A percentile compares a stretch with the other conserved stretches of the same genome.
phyloP scores from a whole-genome alignment of 2,329 filamentous ascomycete genomes.

The Talaromyces atroroseus region DNA sequence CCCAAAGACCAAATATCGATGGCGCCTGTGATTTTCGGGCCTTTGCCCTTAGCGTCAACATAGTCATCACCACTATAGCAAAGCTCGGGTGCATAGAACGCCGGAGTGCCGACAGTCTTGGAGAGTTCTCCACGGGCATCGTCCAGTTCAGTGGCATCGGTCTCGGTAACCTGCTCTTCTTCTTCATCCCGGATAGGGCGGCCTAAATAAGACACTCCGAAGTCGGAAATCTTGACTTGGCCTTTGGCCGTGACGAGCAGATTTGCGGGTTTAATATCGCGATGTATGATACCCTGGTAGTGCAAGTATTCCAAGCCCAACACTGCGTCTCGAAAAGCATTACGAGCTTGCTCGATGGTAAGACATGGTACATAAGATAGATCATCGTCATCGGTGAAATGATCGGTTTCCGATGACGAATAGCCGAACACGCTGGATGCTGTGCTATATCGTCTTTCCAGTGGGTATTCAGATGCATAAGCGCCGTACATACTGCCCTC shows the following conservation, averaged over 20 bases:
- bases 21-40: slow-evolving; percentile 76
- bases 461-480: slow-evolving; percentile 55
- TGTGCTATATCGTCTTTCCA: slow-evolving; percentile 71
- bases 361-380: slow-evolving; percentile 91
- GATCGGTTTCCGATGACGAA: slow-evolving; percentile 40
- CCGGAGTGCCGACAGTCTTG: slow-evolving; percentile 94
- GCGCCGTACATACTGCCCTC: slow-evolving; percentile 74
- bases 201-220: slow-evolving; percentile 95
- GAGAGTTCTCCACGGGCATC: slow-evolving; percentile 85
- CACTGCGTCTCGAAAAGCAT: slow-evolving; percentile 86
- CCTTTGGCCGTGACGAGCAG: slow-evolving; percentile 79
- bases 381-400: slow-evolving; percentile 62
- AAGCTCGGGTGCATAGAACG: slow-evolving; percentile 94
- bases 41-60: slow-evolving; percentile 47
- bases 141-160: slow-evolving; percentile 79
- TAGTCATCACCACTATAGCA: slow-evolving; percentile 77
- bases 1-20: slow-evolving; percentile 98
- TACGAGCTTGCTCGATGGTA: slow-evolving; percentile 74
- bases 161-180: slow-evolving; percentile 69
- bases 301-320: slow-evolving; percentile 90
- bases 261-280: slow-evolving; percentile 85
- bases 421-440: slow-evolving; percentile 58
- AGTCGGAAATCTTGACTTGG: slow-evolving; percentile 95
- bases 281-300: slow-evolving; percentile 77
- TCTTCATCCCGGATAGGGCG: slow-evolving; percentile 79